Evolutionary conservation across 1,284 basidiomycete genomes (phyloP), one percentile per base, ranked within the genome.

Genomic region (Apiotrichum domesticum): DNA sequence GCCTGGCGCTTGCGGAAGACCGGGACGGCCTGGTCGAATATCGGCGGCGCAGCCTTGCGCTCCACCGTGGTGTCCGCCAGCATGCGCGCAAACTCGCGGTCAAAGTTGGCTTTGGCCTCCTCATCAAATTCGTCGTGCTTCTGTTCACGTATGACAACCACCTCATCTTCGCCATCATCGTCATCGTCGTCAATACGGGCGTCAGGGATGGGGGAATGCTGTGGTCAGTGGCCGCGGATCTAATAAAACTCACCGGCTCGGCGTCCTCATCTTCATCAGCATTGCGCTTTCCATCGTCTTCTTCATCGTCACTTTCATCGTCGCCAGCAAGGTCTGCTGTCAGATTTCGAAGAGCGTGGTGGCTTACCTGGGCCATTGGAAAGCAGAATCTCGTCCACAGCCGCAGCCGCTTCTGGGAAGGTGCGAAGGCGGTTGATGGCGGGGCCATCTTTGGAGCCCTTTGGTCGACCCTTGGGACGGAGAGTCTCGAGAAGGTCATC

Each of bases 61-160:
- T 93, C 85, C 10, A 85, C 81, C 44, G 89, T 88, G 6, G 83
- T 87, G 65, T 95, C 91, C 0, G 88, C 89, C 48, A 96, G 85
- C 80, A 99, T 87, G 78, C 90, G 95, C 1, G 95, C 92, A 33
- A 99, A 83, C 73, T 98, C 96, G 71, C 92, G 90, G 9, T 86
- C 90, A 69, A 99, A 98, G 46, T 95, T 95, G 6, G 86, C 88
- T 49, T 95, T 88, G 35, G 90, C 93, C 67, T 95, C 90, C 64
- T 89, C 86, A 42, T 78, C 77, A 39, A 72, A 66, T 58, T 79
- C 77, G 57, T 79, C 75, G 21, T 69, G 68, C 43, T 70, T 73
- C 35, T 56, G 51, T n/a, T 68, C 64, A 10, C 72, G 73, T 29
- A 90, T 79, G 7, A 91, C 81, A 4, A 75, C 67, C 21, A 86